A percentile compares a stretch with the other conserved stretches of the same genome.
These are phyloP conservation scores for Tilletiaria anomala DNA, from an alignment of 1,284 basidiomycete species.

Conservation along the genomic window DNA sequence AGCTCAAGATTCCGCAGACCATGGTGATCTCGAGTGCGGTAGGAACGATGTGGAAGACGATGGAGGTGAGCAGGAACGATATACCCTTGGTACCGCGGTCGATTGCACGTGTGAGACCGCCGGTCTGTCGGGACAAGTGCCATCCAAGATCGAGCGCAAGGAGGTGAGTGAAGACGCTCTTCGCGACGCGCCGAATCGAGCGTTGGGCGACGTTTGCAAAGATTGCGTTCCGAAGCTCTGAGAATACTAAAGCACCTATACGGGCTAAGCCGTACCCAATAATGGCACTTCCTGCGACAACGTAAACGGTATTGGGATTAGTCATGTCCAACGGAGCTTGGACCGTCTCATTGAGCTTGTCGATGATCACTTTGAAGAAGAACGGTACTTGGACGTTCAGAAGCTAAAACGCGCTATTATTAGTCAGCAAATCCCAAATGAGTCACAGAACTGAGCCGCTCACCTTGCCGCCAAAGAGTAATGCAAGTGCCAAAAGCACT, in stretches of 20 bases:
- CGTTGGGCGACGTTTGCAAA: constrained; percentile 92
- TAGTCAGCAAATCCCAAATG: too few species aligned
- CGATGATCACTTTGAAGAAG: constrained; percentile 83
- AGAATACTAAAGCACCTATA: constrained; percentile 73
- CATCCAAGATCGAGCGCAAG: constrained; percentile 81
- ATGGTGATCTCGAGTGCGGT: constrained; percentile 90
- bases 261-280: constrained; percentile 77
- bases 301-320: constrained; percentile 68
- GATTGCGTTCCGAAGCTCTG: constrained; percentile 83
- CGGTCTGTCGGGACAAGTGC: constrained; percentile 83
- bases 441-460: too few species aligned
- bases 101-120: constrained; percentile 86
- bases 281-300: constrained; percentile 73
- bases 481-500: too few species aligned
- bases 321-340: constrained; percentile 51
- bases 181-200: constrained; percentile 81
- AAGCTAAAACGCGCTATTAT: too few species aligned
- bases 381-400: constrained; percentile 95
- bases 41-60: constrained; percentile 87
- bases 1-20: constrained; percentile 92
- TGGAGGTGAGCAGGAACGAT: constrained; percentile 80
- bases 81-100: constrained; percentile 96
- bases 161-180: constrained; percentile 83
- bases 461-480: too few species aligned
- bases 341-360: constrained; percentile 54